Conservation (phyloP, 73 alveolate genomes). For the Strombidium stylifer region DNA sequence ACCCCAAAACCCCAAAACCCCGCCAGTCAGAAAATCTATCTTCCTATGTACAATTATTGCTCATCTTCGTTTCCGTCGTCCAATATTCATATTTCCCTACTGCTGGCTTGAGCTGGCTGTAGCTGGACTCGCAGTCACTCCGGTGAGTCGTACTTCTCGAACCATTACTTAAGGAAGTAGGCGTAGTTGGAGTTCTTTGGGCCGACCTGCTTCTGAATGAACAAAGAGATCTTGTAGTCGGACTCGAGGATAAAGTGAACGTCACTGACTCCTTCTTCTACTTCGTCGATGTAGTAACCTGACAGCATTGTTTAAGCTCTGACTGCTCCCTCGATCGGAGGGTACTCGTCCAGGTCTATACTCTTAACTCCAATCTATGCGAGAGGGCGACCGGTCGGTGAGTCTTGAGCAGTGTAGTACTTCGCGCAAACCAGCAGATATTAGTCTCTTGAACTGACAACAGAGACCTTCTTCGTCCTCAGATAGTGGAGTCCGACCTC, state of each 20-base stretch:
- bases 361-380: constrained; percentile 8
- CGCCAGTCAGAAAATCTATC: too few species aligned
- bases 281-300: constrained; percentile 3
- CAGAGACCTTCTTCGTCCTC: constrained; percentile 25
- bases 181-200: too few species aligned
- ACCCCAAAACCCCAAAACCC: too few species aligned
- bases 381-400: not conserved
- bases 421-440: not conserved
- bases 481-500: constrained; percentile 25
- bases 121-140: too few species aligned
- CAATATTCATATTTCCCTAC: too few species aligned
- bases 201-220: constrained; percentile 16
- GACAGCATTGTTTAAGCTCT: constrained; percentile 5
- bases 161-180: constrained; percentile 5
- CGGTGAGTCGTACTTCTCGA: too few species aligned
- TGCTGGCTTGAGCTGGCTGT: too few species aligned
- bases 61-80: too few species aligned
- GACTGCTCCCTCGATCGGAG: not conserved
- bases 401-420: not conserved
- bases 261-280: not conserved
- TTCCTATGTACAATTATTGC: too few species aligned
- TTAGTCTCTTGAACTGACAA: constrained; percentile 42
- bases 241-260: constrained; percentile 5
- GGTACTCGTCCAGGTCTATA: not conserved
- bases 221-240: constrained; percentile 1